Evolutionary conservation across 805 yeast genomes (phyloP), one percentile per base, ranked within the genome.

Genomic region (Yarrowia yakushimensis): DNA sequence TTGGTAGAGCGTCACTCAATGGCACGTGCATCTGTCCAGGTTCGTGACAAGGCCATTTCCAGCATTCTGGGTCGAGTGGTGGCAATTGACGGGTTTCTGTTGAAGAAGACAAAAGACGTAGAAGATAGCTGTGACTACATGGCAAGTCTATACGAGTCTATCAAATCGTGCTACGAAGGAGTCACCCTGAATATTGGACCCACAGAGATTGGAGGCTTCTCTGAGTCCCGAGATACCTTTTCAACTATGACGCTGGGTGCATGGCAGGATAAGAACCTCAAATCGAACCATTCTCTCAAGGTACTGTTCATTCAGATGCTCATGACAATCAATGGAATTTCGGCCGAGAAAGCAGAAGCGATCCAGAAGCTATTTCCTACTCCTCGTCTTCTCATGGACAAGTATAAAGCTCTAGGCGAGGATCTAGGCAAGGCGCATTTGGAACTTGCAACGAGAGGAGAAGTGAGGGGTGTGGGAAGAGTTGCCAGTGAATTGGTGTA

Each of bases 1-100:
- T 71, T 94, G 3, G 82, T 94, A 15, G 99, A 94, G 71, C 85
- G 83, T 65, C 90, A 98, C 0, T 83, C 96, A 1, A 82, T 92
- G 63, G 81, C 93, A 42, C 80, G 82, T 74, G 84, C 88, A 1
- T 75, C 90, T 65, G 82, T 88, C 0, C 30, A 41, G 48, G 12
- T 41, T 3, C 17, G 36, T 4, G 54, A 42, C 4, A 27, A 18
- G 20, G 61, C 61, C 28, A 55, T 55, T 8, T 28, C 36, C 22
- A 55, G 48, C 10, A 41, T 55, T 10, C 42, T 27, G 4, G 61
- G 48, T 1, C 25, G 61, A 22, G 37, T 55, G 18, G 48, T 55
- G 5, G 48, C 61, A 0, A 81, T 82, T 22, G 84, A 87, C 20
- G 79, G 81, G 27, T 90, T 91, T 69, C 85, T 82, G 64, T 76